A percentile compares a stretch with the other conserved stretches of the same genome.
Conservation (phyloP, 169 alveolate species). For the Cryptosporidium tyzzeri region DNA sequence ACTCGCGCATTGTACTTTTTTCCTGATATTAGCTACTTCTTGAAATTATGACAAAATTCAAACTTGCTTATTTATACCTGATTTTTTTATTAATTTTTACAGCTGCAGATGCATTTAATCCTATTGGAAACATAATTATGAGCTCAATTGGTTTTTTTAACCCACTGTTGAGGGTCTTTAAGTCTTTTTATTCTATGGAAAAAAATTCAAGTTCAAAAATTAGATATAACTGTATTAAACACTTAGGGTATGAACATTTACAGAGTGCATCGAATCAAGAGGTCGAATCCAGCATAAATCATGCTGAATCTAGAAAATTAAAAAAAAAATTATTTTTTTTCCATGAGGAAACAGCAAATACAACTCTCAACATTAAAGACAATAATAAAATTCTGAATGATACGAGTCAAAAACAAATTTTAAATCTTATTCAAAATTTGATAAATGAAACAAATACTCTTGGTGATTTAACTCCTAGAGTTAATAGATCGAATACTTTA, state of each 20-base stretch:
- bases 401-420: not conserved
- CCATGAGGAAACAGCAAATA: not conserved
- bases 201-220: constrained; percentile 1
- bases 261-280: constrained; percentile 42
- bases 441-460: not conserved
- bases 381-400: not conserved
- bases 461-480: not conserved
- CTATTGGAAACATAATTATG: constrained; percentile 24
- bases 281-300: not conserved
- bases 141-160: constrained; percentile 46
- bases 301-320: not conserved
- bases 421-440: not conserved
- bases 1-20: not conserved
- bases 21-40: too few species aligned
- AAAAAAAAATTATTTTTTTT: not conserved
- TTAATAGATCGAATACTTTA: not conserved
- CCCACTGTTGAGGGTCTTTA: constrained; percentile 15
- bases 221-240: constrained; percentile 16
- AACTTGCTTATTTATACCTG: not conserved
- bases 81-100: not conserved
- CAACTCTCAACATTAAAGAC: not conserved
- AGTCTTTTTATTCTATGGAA: constrained; percentile 9
- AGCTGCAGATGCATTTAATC: not conserved
- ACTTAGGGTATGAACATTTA: constrained; percentile 28
- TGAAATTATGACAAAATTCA: not conserved